Base-by-base conservation (phyloP, 257 asterid genomes). In the Eucommia ulmoides region DNA sequence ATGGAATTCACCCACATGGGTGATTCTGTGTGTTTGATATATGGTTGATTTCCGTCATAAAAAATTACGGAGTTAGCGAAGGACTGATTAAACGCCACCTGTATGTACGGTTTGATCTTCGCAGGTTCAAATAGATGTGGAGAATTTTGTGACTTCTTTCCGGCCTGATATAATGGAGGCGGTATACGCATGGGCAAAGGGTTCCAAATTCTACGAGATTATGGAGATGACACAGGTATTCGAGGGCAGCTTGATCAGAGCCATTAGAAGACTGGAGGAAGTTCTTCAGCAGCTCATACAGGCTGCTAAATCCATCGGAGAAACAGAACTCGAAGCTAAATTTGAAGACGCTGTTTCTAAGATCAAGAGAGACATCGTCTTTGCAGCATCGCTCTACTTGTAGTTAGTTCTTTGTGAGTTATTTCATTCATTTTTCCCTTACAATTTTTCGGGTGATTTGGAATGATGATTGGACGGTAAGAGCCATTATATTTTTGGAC, bases 151-250 rank as follows among this genome's bases (percentile, higher is more conserved):
- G 57, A 82, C 75, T 58, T 82, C 48, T 16, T 42, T 89, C 78
- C 78, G 94, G 62, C 83, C 93, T 45, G 98, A 89, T 74, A 79
- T 89, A 49, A 89, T 89, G 98, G 94, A 85, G 77, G 88, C 98
- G 1, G 88, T 85, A 48, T 85, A 78, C 63, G 83, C 85, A 14
- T 85, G 98, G 98, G 93, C 94, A 19, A 78, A 66, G 71, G 96
- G 98, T 46, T 82, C 92, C 24, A 89, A 85, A 56, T 89, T 89
- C 55, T 89, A 77, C 18, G 93, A 85, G 74, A 85, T 89, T 5
- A 89, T 82, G 98, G 93, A 89, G 59, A 76, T 81, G 58, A 74
- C 96, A 1, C 94, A 85, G 15, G 98, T 89, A 52, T 89, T 89
- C n/a, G 98, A 89, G 71, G 98, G 98, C 24, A 89, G 98, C 56